Evolutionary conservation across 208 protist species (phyloP), one percentile per base, ranked within the genome.

Genomic region (Angomonas deanei): DNA sequence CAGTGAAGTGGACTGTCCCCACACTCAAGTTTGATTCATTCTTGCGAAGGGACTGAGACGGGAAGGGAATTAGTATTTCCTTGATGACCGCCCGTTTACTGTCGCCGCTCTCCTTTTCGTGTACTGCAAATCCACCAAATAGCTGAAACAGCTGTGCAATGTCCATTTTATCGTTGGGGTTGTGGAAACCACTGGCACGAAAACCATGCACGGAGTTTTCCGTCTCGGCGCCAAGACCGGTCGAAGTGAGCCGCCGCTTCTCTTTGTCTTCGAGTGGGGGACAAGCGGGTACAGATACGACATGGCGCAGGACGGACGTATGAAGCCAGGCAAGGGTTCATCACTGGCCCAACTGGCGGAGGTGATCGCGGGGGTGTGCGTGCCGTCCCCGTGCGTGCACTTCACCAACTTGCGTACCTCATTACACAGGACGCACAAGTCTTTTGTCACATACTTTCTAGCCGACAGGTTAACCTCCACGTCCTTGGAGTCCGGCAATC

Each of bases 11-110:
- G 4, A 93, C 24, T 15, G 70, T 70, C 26, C 53, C 61, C 23
- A 66, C 73, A 1, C 74, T 56, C 27, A 74, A 42, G 17, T 65
- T 13, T n/a, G 33, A 21, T 54, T 93, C 86, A 34, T 64, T 70
- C 19, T 72, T 69, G 0, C 67, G 69, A 27, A 93, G 68, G 8
- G 72, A 72, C 23, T 72, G 61, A 34, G 34, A 27, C 11, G 86
- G 86, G 64, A 81, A 76, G 3, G 75, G 82, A 36, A 89, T 65
- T n/a, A 93, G 55, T 4, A 93, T 79, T n/a, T 90, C 86, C 17
- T 57, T 57, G 56, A 86, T 67, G 15, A 36, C 23, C 3, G 56
- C 52, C 3, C 19, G 19, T 2, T 36, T 46, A 26, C 21, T 26
- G 3, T 65, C 70, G 0, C 17, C 24, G 31, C 48, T 64, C n/a